Percentiles rank a stretch among this genome's conserved stretches.
phyloP scores from a whole-genome alignment of 179 eudicot species.

The Amaranthus tricolor region DNA sequence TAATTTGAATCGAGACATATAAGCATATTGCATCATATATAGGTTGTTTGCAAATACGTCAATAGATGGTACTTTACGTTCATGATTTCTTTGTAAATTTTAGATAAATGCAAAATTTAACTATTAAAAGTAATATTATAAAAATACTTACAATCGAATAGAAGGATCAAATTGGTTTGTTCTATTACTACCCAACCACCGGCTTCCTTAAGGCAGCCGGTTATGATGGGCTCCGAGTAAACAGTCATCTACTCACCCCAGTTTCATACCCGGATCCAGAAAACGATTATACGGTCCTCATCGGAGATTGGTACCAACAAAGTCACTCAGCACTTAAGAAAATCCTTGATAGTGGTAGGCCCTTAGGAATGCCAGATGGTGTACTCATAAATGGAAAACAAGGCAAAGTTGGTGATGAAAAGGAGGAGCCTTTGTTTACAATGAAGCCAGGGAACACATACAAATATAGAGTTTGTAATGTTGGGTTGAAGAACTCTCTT shows the following conservation, averaged over 20 bases:
- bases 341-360: conserved; percentile 33
- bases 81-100: too few species aligned
- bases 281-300: conserved; percentile 39
- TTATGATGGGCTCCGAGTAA: conserved; percentile 41
- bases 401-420: conserved; percentile 36
- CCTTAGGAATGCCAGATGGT: conserved; percentile 45
- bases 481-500: conserved; percentile 50
- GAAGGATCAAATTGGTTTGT: conserved; percentile 70
- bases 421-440: conserved; percentile 42
- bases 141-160: too few species aligned
- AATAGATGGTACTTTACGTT: too few species aligned
- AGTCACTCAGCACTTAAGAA: conserved; percentile 36
- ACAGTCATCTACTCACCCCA: conserved; percentile 39
- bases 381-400: conserved; percentile 44
- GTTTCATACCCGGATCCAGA: conserved; percentile 39
- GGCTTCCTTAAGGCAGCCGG: conserved; percentile 51
- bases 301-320: conserved; percentile 49
- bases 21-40: too few species aligned
- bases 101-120: too few species aligned
- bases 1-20: too few species aligned
- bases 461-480: conserved; percentile 58
- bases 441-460: conserved; percentile 53
- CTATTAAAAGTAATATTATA: too few species aligned
- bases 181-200: conserved; percentile 54
- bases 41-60: too few species aligned